Evolutionary conservation across 2,329 filamentous ascomycete genomes (phyloP).

Genomic region (Xylaria sp.): DNA sequence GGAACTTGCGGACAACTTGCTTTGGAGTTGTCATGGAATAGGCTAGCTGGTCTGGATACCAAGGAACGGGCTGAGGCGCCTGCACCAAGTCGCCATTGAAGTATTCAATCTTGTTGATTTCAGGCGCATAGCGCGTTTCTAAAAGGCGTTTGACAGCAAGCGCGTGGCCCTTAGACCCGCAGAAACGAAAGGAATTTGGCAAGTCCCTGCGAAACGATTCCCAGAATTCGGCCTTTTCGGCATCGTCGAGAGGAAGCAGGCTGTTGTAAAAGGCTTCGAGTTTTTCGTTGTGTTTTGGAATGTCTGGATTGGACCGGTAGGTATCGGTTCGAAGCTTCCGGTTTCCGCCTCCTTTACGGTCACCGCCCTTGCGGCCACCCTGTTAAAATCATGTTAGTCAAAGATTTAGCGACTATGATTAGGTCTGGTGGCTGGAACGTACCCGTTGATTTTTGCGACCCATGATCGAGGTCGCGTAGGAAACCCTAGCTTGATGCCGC

Average conservation of each 20-base stretch:
- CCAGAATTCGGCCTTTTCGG: slow-evolving; percentile 86
- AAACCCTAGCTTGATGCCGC: background rate
- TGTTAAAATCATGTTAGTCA: slow-evolving; percentile 21
- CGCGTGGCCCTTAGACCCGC: slow-evolving; percentile 94
- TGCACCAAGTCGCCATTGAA: slow-evolving; percentile 82
- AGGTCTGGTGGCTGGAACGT: slow-evolving; percentile 15
- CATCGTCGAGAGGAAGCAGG: slow-evolving; percentile 75
- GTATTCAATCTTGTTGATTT: slow-evolving; percentile 83
- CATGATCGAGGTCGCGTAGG: slow-evolving; percentile 26
- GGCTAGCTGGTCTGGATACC: slow-evolving; percentile 94
- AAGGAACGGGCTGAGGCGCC: slow-evolving; percentile 79
- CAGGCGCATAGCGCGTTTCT: slow-evolving; percentile 85
- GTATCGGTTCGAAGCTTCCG: slow-evolving; percentile 37
- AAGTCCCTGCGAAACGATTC: slow-evolving; percentile 79
- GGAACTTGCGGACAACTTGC: slow-evolving; percentile 90
- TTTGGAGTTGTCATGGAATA: slow-evolving; percentile 99
- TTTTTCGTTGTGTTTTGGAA: slow-evolving; percentile 80
- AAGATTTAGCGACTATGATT: background rate
- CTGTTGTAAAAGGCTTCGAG: slow-evolving; percentile 88
- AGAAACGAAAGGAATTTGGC: slow-evolving; percentile 97
- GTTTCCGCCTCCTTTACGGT: slow-evolving; percentile 39
- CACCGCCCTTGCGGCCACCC: slow-evolving; percentile 42
- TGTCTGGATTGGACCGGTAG: slow-evolving; percentile 59
- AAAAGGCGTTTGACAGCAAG: slow-evolving; percentile 88
- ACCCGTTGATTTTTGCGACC: slow-evolving; percentile 40